Base-by-base conservation (phyloP, 2,329 filamentous ascomycete species). In the Corniculantispora saksenae region DNA sequence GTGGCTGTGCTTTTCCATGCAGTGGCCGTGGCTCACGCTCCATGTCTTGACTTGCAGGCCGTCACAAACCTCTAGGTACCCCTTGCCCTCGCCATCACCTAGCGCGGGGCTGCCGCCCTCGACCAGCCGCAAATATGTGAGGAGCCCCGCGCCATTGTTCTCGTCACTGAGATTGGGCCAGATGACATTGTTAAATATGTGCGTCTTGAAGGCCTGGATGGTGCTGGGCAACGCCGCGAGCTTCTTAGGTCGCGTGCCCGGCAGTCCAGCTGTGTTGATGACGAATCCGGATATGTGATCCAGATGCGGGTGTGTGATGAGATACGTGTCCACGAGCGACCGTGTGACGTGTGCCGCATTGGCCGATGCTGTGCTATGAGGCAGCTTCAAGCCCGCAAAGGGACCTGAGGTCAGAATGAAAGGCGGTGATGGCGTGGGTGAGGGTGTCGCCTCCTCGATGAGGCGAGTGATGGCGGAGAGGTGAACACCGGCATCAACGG, bases 101-200 rank as follows among this genome's bases (percentile, higher is more conserved):
- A 97, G 82, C 29, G 92, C 89, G 2, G 91, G 89, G 66, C 94
- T 95, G 3, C 94, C 94, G 13, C 94, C 94, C 74, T 97, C 94
- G 6, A 92, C 89, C 12, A 99, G 82, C 19, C 95, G 87, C 75
- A 93, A 89, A 71, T 97, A 98, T 0, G 93, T 97, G 40, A 99
- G 88, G 32, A 99, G 84, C 0, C 95, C 95, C 4, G 94, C 94
- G 27, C 95, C 95, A 40, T 94, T 93, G 75, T 97, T 95, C 78
- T 99, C 95, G 73, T 99, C 94, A 0, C 93, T 96, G 47, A 99
- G 80, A 70, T 99, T 99, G 0, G 95, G 95, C 95, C 95, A 99
- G 62, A 98, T 97, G 65, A 97, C 82, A 73, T 97, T 96, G 78
- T 99, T 99, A 82, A 99, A 99, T 66, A 99, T 92, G 77, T 99